phyloP scores from a whole-genome alignment of 1,284 basidiomycete genomes.

The Cutaneotrichosporon sp. region DNA sequence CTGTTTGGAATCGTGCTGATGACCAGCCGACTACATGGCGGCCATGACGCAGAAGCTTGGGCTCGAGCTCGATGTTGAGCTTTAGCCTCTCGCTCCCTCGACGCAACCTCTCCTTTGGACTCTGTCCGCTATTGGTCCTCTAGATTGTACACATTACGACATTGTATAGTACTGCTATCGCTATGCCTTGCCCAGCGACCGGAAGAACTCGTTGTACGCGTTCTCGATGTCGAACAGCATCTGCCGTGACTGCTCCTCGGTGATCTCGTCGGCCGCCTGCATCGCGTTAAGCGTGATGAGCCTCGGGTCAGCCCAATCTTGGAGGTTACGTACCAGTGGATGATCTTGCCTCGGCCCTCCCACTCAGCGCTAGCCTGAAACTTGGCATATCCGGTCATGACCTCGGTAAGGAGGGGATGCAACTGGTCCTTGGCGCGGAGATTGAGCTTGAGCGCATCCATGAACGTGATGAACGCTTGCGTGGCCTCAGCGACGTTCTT shows the following conservation, averaged over 20 bases:
- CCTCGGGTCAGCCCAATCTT: constrained; percentile 57
- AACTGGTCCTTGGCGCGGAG: constrained; percentile 94
- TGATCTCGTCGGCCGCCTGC: constrained; percentile 95
- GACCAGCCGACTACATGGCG: constrained; percentile 50
- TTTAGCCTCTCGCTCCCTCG: background rate
- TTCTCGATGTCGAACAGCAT: constrained; percentile 95
- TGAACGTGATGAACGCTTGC: constrained; percentile 97
- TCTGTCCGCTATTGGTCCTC: background rate
- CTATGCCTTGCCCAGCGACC: constrained; percentile 60
- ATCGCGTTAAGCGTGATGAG: constrained; percentile 93
- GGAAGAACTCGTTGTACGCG: constrained; percentile 94
- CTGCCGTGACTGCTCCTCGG: constrained; percentile 90
- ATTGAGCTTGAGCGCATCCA: constrained; percentile 92
- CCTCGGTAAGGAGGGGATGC: constrained; percentile 89
- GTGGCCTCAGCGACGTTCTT: constrained; percentile 99
- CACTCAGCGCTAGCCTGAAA: constrained; percentile 92
- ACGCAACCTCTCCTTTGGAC: background rate
- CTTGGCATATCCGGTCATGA: constrained; percentile 85
- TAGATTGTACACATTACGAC: constrained; percentile 12
- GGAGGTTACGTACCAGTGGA: constrained; percentile 70
- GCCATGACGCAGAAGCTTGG: constrained; percentile 46
- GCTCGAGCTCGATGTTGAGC: constrained; percentile 7
- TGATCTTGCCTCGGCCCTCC: constrained; percentile 89
- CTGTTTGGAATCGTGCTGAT: constrained; percentile 42
- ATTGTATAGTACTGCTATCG: constrained; percentile 3